phyloP scores from a whole-genome alignment of 192 early-diverging fungal species.

The Geranomyces michiganensis region DNA sequence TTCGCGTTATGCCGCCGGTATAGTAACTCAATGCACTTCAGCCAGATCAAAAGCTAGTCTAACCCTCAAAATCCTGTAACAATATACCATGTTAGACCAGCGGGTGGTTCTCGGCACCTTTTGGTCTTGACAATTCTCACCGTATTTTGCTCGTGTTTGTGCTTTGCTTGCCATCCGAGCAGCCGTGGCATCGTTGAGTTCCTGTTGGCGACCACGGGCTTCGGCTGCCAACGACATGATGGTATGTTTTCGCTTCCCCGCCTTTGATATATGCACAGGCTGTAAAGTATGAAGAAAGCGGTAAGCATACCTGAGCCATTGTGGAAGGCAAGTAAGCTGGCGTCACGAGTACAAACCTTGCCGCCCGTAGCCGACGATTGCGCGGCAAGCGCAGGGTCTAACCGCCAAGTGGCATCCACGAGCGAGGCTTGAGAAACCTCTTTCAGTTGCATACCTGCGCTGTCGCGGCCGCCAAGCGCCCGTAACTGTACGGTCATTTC shows the following conservation, averaged over 20 bases:
- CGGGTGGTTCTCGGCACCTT: no score
- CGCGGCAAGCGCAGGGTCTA: background rate
- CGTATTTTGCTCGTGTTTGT: constrained; percentile 31
- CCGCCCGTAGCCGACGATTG: background rate
- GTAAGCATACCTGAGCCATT: background rate
- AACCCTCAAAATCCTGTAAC: no score
- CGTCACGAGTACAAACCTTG: background rate
- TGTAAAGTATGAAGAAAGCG: no score
- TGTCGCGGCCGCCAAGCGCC: constrained; percentile 3
- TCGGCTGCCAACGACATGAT: constrained; percentile 37
- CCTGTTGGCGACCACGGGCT: constrained; percentile 6
- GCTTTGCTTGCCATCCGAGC: constrained; percentile 9
- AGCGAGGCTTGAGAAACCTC: constrained; percentile 22
- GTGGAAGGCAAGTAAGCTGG: constrained; percentile 6
- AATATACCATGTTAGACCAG: no score
- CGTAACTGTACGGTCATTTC: background rate
- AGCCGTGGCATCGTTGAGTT: constrained; percentile 17
- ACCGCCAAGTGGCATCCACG: background rate
- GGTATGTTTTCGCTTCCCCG: constrained; percentile 30
- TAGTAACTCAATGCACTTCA: no score
- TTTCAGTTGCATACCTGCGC: constrained; percentile 6
- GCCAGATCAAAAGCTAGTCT: no score
- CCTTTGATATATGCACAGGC: constrained; percentile 6
- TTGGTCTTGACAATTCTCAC: constrained; percentile 48
- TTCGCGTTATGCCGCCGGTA: no score